Percentiles rank a stretch among this genome's conserved stretches.
Evolutionary conservation across 768 basidiomycete genomes (phyloP).

Genomic region (Trametes coccinea): DNA sequence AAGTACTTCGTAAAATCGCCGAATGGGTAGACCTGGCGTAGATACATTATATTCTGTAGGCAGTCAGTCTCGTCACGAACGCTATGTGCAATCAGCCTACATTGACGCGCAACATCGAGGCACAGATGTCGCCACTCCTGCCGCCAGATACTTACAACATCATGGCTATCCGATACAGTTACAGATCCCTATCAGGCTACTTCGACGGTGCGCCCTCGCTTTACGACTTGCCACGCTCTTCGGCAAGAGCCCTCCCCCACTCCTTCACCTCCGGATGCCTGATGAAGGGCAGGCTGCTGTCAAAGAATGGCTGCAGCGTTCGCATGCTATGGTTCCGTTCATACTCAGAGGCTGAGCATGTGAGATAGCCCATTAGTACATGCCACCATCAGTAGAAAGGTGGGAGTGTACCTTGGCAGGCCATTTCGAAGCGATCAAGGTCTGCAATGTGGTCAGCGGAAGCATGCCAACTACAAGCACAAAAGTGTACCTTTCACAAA

Average conservation of each 20-base stretch:
- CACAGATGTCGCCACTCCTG: no score
- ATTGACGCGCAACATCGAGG: no score
- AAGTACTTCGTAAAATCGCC: conserved; percentile 24
- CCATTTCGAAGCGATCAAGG: conserved; percentile 87
- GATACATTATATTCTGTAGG: no score
- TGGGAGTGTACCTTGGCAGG: conserved; percentile 62
- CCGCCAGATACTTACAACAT: no score
- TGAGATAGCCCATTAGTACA: no score
- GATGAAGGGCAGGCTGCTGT: conserved; percentile 73
- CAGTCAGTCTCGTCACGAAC: no score
- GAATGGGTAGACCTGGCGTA: conserved; percentile 19
- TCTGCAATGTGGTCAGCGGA: conserved; percentile 43
- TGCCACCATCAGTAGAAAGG: no score
- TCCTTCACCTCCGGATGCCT: conserved; percentile 68
- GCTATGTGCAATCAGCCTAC: no score
- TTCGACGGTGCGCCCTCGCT: no score
- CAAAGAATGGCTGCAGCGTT: conserved; percentile 74
- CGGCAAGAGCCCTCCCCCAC: conserved; percentile 64
- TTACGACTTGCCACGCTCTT: conserved; percentile 43
- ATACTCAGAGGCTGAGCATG: conserved; percentile 64
- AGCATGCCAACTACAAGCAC: background rate
- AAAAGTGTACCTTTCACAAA: conserved; percentile 75
- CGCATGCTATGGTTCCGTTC: conserved; percentile 51
- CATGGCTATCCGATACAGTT: no score
- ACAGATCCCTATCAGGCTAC: no score